Conservation (phyloP, 345 rosid species). For the Linum lewisii region DNA sequence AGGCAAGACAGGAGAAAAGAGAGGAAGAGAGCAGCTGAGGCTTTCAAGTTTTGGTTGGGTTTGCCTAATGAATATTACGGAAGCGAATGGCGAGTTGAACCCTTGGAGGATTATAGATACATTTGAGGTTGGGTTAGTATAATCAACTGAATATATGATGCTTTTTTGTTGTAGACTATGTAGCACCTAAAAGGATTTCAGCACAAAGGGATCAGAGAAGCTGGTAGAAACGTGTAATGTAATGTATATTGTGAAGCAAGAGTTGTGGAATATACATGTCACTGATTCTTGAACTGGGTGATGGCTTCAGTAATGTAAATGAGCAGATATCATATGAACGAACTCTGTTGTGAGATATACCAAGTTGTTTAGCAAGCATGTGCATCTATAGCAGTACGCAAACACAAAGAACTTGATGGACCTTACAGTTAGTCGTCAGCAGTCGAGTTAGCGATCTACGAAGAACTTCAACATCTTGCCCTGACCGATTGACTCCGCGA, state of each 20-base stretch:
- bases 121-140: constrained; percentile 2
- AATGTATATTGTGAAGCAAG: constrained; percentile 3
- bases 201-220: too few species aligned
- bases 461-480: not conserved
- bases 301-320: not conserved
- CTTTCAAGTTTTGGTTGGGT: constrained; percentile 95
- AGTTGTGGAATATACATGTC: not conserved
- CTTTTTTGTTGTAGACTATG: not conserved
- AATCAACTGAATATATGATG: not conserved
- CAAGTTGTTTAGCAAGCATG: not conserved
- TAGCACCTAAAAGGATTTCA: not conserved
- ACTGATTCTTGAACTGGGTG: not conserved
- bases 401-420: not conserved
- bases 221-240: not conserved
- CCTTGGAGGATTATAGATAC: constrained; percentile 21
- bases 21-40: constrained; percentile 91
- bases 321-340: not conserved
- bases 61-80: constrained; percentile 83
- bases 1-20: constrained; percentile 62
- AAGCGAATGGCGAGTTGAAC: constrained; percentile 67
- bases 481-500: not conserved
- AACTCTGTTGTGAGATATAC: not conserved
- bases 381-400: not conserved
- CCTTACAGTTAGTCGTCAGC: not conserved
- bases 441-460: not conserved